Percentiles rank a stretch among this genome's conserved stretches.
Conservation (phyloP, 768 basidiomycete genomes). For the Leccinum arenicola region DNA sequence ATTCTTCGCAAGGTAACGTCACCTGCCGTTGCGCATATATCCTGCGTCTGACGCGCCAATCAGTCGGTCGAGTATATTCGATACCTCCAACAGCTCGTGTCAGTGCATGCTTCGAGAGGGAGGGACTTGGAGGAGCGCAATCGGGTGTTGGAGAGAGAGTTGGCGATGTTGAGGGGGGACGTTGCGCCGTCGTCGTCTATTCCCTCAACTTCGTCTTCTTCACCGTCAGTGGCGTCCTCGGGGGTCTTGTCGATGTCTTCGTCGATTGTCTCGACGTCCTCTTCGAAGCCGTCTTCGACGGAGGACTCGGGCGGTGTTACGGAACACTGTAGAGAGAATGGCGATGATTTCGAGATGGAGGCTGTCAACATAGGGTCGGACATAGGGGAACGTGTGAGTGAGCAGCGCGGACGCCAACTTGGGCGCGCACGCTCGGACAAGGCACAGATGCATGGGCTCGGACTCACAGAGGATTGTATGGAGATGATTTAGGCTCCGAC, state of each 20-base stretch:
- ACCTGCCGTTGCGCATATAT: background rate
- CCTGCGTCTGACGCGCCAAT: background rate
- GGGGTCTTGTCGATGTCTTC: slow-evolving; percentile 19
- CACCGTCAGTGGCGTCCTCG: slow-evolving; percentile 19
- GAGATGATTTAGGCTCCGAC: slow-evolving; percentile 13
- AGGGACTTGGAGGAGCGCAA: slow-evolving; percentile 77
- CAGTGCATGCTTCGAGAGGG: slow-evolving; percentile 73
- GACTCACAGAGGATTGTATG: slow-evolving; percentile 15
- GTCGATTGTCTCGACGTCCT: slow-evolving; percentile 2
- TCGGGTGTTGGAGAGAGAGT: slow-evolving; percentile 34
- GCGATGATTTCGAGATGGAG: slow-evolving; percentile 22
- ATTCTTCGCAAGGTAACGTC: slow-evolving; percentile 69
- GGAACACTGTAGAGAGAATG: background rate
- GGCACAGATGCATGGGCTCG: slow-evolving; percentile 3
- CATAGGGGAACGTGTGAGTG: background rate
- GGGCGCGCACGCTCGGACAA: slow-evolving; percentile 19
- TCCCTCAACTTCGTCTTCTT: slow-evolving; percentile 17
- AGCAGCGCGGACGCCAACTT: slow-evolving; percentile 19
- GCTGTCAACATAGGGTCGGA: slow-evolving; percentile 3
- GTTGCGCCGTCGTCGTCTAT: slow-evolving; percentile 5
- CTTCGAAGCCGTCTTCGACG: slow-evolving; percentile 12
- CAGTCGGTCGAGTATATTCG: slow-evolving; percentile 55
- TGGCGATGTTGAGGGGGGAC: slow-evolving; percentile 25
- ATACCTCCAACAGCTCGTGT: slow-evolving; percentile 84
- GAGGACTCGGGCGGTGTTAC: background rate